phyloP scores from a whole-genome alignment of 2,329 filamentous ascomycete genomes.

The Lecanosticta acicola region DNA sequence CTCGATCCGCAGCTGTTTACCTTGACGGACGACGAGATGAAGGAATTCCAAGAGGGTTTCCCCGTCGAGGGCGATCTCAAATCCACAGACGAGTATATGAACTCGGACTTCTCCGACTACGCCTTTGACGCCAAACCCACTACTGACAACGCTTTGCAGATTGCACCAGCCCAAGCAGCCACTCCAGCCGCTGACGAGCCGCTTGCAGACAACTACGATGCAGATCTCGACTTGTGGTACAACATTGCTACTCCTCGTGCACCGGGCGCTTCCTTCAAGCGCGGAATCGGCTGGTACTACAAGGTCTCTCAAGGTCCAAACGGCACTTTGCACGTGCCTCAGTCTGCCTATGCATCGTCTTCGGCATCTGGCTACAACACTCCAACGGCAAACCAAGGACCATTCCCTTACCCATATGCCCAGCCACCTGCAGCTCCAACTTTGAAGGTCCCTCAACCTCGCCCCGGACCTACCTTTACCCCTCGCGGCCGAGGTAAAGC shows the following conservation, averaged over 20 bases:
- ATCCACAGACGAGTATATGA: not conserved
- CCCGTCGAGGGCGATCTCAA: no score
- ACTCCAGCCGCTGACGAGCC: not conserved
- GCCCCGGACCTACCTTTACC: not conserved
- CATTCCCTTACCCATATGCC: not conserved
- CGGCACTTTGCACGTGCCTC: not conserved
- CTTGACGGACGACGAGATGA: no score
- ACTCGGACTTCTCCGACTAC: not conserved
- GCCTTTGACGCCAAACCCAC: not conserved
- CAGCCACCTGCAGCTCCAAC: not conserved
- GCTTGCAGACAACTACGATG: slow-evolving; percentile 3
- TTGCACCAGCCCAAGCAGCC: not conserved
- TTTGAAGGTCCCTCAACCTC: not conserved
- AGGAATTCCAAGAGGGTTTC: no score
- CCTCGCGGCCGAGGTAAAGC: no score
- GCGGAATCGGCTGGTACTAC: slow-evolving; percentile 3
- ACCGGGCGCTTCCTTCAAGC: not conserved
- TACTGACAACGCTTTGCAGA: slow-evolving; percentile 5
- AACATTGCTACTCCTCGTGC: not conserved
- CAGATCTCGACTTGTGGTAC: slow-evolving; percentile 1
- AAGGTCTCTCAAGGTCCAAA: not conserved
- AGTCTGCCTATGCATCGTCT: not conserved
- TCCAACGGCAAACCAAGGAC: not conserved
- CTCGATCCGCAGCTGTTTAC: no score
- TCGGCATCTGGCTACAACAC: not conserved